A percentile compares a stretch with the other conserved stretches of the same genome.
These are phyloP conservation scores for Talaromyces verruculosus DNA, from an alignment of 2,329 filamentous ascomycete genomes.

Conservation along the genomic window DNA sequence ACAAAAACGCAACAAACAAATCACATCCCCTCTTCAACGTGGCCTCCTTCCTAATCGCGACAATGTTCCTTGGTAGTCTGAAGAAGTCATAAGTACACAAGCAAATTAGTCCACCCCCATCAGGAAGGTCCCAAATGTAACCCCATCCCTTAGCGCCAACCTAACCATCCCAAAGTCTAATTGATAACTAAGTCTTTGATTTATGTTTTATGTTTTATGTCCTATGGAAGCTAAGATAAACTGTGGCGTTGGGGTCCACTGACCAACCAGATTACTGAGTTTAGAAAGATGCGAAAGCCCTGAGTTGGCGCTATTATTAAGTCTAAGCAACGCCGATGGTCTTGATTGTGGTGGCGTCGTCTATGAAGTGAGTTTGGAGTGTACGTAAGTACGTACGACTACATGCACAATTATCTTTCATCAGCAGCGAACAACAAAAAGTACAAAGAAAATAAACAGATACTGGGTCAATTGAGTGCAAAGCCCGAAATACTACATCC, in stretches of 20 bases:
- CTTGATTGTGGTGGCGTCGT: background rate
- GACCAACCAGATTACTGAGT: background rate
- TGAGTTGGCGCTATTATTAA: background rate
- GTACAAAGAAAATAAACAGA: too few relatives aligned
- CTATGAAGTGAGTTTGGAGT: too few relatives aligned
- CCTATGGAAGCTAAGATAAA: background rate
- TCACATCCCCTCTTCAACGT: background rate
- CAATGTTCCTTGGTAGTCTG: background rate
- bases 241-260: slow-evolving; percentile 4
- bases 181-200: background rate
- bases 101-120: background rate
- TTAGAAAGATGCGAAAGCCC: background rate
- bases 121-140: slow-evolving; percentile 11
- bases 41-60: slow-evolving; percentile 18
- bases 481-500: background rate
- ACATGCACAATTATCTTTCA: too few relatives aligned
- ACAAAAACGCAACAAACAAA: background rate
- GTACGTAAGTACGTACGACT: background rate
- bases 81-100: background rate
- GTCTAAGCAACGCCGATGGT: background rate
- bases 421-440: too few relatives aligned
- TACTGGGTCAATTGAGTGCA: too few relatives aligned
- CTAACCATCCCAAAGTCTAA: background rate
- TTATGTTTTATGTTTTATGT: too few relatives aligned
- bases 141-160: background rate